phyloP scores from a whole-genome alignment of 371 early-diverging fungal species.

The Conidiobolus incongruus region DNA sequence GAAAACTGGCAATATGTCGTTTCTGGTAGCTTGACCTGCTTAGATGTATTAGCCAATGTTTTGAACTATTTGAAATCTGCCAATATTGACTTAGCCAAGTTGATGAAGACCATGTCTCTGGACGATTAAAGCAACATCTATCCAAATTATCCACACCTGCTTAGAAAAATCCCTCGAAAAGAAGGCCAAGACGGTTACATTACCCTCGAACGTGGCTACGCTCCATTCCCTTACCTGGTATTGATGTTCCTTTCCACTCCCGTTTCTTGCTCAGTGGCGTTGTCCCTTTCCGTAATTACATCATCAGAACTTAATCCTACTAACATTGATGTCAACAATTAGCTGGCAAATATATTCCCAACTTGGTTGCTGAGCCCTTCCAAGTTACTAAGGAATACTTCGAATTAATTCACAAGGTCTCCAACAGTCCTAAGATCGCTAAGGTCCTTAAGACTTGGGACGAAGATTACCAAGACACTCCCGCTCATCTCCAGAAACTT shows the following conservation, averaged over 20 bases:
- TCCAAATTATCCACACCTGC: constrained; percentile 54
- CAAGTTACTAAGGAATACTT: constrained; percentile 56
- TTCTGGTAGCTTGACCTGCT: constrained; percentile 63
- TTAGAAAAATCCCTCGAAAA: constrained; percentile 43
- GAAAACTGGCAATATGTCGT: constrained; percentile 90
- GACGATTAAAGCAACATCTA: constrained; percentile 68
- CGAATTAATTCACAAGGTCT: constrained; percentile 41
- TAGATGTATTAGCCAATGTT: constrained; percentile 58
- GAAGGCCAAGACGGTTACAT: constrained; percentile 27
- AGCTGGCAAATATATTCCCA: constrained; percentile 76
- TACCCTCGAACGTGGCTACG: constrained; percentile 64
- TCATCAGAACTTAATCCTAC: constrained; percentile 55
- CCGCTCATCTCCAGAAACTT: constrained; percentile 63
- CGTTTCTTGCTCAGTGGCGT: constrained; percentile 77
- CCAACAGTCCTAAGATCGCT: constrained; percentile 42
- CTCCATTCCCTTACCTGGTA: constrained; percentile 79
- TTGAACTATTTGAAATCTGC: constrained; percentile 36
- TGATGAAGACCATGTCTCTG: constrained; percentile 65
- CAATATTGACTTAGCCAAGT: constrained; percentile 64
- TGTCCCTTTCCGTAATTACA: constrained; percentile 72
- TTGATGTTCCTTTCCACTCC: constrained; percentile 96
- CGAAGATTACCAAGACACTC: constrained; percentile 32
- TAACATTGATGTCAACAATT: constrained; percentile 51
- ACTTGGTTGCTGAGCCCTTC: constrained; percentile 86
- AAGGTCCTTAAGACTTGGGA: constrained; percentile 70